These are phyloP conservation scores for Wickerhamiella alocasiicola DNA, from an alignment of 805 yeast genomes.

Conservation along the genomic window DNA sequence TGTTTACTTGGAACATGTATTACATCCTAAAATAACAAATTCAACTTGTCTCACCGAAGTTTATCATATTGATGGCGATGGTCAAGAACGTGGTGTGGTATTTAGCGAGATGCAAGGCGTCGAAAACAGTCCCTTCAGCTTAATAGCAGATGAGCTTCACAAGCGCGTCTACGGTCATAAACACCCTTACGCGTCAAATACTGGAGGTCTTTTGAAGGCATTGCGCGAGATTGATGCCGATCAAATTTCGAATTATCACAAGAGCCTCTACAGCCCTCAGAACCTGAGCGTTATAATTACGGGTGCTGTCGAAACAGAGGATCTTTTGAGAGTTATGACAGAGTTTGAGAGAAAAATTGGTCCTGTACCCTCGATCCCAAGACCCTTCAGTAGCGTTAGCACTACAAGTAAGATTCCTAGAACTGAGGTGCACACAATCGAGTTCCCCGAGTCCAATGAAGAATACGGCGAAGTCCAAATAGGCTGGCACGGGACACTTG, in stretches of 20 bases:
- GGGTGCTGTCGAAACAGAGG: constrained; percentile 74
- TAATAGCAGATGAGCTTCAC: constrained; percentile 31
- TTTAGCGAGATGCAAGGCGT: constrained; percentile 95
- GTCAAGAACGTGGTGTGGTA: constrained; percentile 90
- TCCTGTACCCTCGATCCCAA: constrained; percentile 66
- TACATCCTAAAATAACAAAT: constrained; percentile 76
- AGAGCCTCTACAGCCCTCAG: constrained; percentile 60
- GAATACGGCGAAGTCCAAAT: constrained; percentile 62
- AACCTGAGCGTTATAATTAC: constrained; percentile 71
- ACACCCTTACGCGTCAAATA: constrained; percentile 84
- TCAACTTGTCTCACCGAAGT: constrained; percentile 90
- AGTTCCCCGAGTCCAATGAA: constrained; percentile 85
- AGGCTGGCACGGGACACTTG: constrained; percentile 73
- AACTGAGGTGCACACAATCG: constrained; percentile 38
- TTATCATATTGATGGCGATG: constrained; percentile 83
- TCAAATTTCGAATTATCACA: constrained; percentile 66
- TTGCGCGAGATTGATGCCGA: constrained; percentile 61
- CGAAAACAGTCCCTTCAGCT: constrained; percentile 61
- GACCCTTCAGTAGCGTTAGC: constrained; percentile 32
- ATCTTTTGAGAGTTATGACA: constrained; percentile 46
- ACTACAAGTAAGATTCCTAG: constrained; percentile 34
- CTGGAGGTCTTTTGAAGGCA: constrained; percentile 79
- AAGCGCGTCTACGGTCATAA: constrained; percentile 31
- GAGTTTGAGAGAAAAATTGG: constrained; percentile 43
- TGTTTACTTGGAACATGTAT: constrained; percentile 75